Conservation (phyloP, 495 filamentous ascomycete genomes). For the Saxophila tyrrhenica region DNA sequence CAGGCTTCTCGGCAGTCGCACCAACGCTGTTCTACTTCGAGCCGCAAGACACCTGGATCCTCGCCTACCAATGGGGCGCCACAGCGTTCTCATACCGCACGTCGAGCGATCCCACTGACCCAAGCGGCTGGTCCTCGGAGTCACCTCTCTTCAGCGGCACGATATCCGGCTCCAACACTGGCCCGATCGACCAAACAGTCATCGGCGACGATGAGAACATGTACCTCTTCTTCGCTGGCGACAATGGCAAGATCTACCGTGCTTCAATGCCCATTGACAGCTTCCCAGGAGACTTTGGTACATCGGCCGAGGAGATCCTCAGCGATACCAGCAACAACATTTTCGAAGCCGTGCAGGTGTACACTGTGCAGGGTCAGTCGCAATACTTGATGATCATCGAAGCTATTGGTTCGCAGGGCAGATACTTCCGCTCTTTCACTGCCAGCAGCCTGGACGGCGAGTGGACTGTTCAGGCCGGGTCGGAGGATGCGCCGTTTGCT, state of each 20-base stretch:
- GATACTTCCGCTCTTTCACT: slow-evolving; percentile 56
- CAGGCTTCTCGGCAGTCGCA: slow-evolving; percentile 39
- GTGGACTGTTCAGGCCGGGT: slow-evolving; percentile 44
- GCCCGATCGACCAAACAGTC: slow-evolving; percentile 48
- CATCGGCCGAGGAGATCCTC: slow-evolving; percentile 35
- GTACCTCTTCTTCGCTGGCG: slow-evolving; percentile 56
- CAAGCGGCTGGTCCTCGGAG: slow-evolving; percentile 43
- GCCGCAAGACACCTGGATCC: slow-evolving; percentile 49
- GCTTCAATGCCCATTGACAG: slow-evolving; percentile 45
- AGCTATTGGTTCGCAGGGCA: slow-evolving; percentile 42
- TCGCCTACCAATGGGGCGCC: slow-evolving; percentile 50
- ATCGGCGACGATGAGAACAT: slow-evolving; percentile 47
- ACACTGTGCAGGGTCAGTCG: slow-evolving; percentile 42
- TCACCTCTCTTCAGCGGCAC: slow-evolving; percentile 45
- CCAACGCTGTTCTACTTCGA: slow-evolving; percentile 51
- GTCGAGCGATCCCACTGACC: slow-evolving; percentile 43
- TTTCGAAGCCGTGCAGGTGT: slow-evolving; percentile 55
- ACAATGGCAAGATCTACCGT: slow-evolving; percentile 55
- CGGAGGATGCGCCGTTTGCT: slow-evolving; percentile 45
- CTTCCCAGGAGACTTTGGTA: slow-evolving; percentile 50
- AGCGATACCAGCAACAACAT: slow-evolving; percentile 42
- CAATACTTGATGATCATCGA: slow-evolving; percentile 55
- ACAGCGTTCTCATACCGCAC: slow-evolving; percentile 49
- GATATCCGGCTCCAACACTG: slow-evolving; percentile 38
- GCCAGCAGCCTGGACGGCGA: slow-evolving; percentile 39